Evolutionary conservation across 352 stramenopile genomes (phyloP).

Genomic region (Phytophthora citrophthora): DNA sequence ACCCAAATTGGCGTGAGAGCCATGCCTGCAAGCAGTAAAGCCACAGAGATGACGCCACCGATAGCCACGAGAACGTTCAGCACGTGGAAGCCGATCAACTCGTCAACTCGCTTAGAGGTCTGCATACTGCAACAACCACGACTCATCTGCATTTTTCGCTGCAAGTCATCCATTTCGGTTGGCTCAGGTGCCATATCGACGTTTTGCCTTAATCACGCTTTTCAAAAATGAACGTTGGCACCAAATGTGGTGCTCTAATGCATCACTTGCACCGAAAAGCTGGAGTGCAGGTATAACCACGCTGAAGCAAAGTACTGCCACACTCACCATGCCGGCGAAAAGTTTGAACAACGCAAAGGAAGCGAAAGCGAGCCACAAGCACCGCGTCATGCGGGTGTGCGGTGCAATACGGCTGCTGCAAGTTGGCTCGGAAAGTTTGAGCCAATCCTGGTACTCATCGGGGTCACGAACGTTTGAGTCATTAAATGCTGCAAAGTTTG

Average conservation of each 20-base stretch:
- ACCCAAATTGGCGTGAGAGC: slow-evolving; percentile 16
- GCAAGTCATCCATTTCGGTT: no score
- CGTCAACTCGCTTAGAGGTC: no score
- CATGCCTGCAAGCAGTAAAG: slow-evolving; percentile 13
- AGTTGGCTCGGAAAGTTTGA: slow-evolving; percentile 13
- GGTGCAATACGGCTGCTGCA: slow-evolving; percentile 3
- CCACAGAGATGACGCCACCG: slow-evolving; percentile 8
- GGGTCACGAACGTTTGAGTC: background rate
- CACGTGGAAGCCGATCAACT: slow-evolving; percentile 7
- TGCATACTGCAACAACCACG: no score
- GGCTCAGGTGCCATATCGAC: no score
- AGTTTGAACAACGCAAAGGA: slow-evolving; percentile 12
- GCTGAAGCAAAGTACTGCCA: background rate
- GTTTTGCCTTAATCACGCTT: no score
- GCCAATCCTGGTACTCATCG: slow-evolving; percentile 6
- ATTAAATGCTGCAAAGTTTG: background rate
- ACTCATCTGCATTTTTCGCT: no score
- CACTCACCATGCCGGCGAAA: background rate
- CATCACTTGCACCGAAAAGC: background rate
- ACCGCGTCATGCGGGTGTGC: slow-evolving; percentile 7
- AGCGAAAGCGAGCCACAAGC: slow-evolving; percentile 1
- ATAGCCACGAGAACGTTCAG: slow-evolving; percentile 16
- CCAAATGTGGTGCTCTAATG: background rate
- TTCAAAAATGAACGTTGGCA: no score
- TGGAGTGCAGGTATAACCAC: slow-evolving; percentile 2